phyloP scores from a whole-genome alignment of 73 alveolate genomes.

The Paramecium primaurelia region DNA sequence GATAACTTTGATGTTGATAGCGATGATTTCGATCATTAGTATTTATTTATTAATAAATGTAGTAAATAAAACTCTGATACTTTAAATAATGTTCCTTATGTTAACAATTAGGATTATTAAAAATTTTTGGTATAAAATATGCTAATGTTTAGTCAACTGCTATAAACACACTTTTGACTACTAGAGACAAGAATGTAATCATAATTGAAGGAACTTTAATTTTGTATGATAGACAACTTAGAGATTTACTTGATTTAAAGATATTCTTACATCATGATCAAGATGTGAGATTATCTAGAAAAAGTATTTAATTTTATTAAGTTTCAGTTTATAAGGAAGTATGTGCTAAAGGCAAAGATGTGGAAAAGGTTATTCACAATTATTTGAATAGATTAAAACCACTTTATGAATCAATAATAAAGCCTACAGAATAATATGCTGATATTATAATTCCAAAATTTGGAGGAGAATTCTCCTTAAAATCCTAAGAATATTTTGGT shows the following conservation, averaged over 20 bases:
- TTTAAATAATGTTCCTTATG: neutral
- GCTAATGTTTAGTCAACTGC: neutral
- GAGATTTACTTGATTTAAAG: constrained; percentile 80
- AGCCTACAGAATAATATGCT: constrained; percentile 90
- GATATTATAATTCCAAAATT: constrained; percentile 84
- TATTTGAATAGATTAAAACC: constrained; percentile 81
- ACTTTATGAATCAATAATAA: constrained; percentile 83
- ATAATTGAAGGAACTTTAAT: constrained; percentile 93
- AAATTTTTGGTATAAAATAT: neutral
- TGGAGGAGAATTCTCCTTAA: constrained; percentile 27
- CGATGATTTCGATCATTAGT: neutral
- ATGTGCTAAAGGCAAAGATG: neutral
- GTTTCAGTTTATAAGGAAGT: constrained; percentile 38
- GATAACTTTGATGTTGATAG: constrained; percentile 15
- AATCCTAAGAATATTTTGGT: neutral
- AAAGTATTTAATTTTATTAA: constrained; percentile 34
- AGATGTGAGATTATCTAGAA: constrained; percentile 92
- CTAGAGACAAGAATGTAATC: constrained; percentile 49
- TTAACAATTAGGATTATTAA: neutral
- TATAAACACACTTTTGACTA: neutral
- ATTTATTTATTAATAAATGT: neutral
- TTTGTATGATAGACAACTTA: constrained; percentile 68
- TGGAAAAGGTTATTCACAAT: neutral
- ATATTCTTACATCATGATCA: constrained; percentile 89
- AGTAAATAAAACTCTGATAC: neutral